phyloP scores from a whole-genome alignment of 2,329 filamentous ascomycete genomes.

The Pseudohalonectria lignicola region DNA sequence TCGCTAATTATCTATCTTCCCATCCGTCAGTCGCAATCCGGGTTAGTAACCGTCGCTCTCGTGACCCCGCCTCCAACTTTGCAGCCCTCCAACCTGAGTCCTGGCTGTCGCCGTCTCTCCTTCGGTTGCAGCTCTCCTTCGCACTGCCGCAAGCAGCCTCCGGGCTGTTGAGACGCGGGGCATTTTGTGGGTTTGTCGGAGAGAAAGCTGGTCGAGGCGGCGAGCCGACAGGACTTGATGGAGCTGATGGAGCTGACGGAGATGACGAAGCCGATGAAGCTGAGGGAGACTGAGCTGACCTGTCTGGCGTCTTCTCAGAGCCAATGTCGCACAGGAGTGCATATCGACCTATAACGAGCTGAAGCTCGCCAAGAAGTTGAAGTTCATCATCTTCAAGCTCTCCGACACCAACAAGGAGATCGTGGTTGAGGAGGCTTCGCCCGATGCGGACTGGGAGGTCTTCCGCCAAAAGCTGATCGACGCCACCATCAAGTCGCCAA shows the following conservation, averaged over 20 bases:
- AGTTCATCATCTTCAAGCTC: slow-evolving; percentile 84
- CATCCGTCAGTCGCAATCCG: slow-evolving; percentile 64
- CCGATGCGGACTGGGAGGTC: slow-evolving; percentile 54
- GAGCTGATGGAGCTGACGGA: too few relatives aligned
- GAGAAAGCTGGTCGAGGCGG: too few relatives aligned
- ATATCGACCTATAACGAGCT: slow-evolving; percentile 65
- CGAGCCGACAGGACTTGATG: too few relatives aligned
- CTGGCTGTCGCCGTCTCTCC: too few relatives aligned
- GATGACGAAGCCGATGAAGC: too few relatives aligned
- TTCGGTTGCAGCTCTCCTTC: too few relatives aligned
- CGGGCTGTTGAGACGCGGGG: too few relatives aligned
- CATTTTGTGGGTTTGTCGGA: too few relatives aligned
- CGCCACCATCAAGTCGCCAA: slow-evolving; percentile 50
- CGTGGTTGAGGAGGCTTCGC: slow-evolving; percentile 64
- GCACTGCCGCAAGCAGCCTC: too few relatives aligned
- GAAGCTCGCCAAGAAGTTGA: slow-evolving; percentile 71
- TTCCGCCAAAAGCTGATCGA: slow-evolving; percentile 70
- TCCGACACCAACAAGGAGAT: slow-evolving; percentile 75
- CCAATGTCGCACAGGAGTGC: slow-evolving; percentile 62
- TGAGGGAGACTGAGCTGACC: too few relatives aligned
- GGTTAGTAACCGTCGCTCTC: slow-evolving; percentile 34
- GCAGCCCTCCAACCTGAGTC: too few relatives aligned
- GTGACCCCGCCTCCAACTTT: slow-evolving; percentile 6
- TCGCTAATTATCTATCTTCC: too few relatives aligned
- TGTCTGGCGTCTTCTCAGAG: slow-evolving; percentile 40